phyloP scores from a whole-genome alignment of 345 rosid species.

The Linum usitatissimum region DNA sequence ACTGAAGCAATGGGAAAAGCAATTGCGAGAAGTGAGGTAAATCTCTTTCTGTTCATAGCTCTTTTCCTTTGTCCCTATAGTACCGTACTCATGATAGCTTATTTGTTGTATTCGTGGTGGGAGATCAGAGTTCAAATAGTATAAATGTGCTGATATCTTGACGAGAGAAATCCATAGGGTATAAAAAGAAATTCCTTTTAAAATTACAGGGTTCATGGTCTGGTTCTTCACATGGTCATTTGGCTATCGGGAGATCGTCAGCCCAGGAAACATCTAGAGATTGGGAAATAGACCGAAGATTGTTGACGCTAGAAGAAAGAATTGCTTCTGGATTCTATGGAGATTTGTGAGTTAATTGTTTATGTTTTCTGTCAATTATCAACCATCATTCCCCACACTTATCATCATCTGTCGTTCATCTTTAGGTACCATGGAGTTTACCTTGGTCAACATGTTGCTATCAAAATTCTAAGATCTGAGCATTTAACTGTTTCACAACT shows the following conservation, averaged over 20 bases:
- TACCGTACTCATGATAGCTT: not conserved
- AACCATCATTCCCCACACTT: constrained; percentile 6
- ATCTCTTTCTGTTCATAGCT: not conserved
- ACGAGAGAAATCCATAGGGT: too few relatives aligned
- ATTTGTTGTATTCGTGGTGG: not conserved
- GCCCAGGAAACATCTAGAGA: constrained; percentile 24
- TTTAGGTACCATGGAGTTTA: constrained; percentile 49
- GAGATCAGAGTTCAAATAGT: too few relatives aligned
- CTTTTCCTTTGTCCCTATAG: not conserved
- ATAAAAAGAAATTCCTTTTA: not conserved
- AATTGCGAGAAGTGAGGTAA: constrained; percentile 53
- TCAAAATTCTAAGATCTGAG: constrained; percentile 56
- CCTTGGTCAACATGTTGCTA: constrained; percentile 64
- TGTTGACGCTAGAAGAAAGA: constrained; percentile 48
- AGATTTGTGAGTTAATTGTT: constrained; percentile 43
- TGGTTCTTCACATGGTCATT: constrained; percentile 36
- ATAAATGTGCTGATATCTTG: too few relatives aligned
- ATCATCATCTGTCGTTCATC: constrained; percentile 14
- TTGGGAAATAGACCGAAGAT: constrained; percentile 48
- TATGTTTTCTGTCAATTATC: constrained; percentile 7
- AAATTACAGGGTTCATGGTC: constrained; percentile 47
- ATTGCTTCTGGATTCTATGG: constrained; percentile 66
- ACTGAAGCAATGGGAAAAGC: constrained; percentile 49
- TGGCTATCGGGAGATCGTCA: constrained; percentile 23
- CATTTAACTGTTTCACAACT: constrained; percentile 40